Conservation (phyloP, 2,329 filamentous ascomycete species). For the Blastomyces parvus region DNA sequence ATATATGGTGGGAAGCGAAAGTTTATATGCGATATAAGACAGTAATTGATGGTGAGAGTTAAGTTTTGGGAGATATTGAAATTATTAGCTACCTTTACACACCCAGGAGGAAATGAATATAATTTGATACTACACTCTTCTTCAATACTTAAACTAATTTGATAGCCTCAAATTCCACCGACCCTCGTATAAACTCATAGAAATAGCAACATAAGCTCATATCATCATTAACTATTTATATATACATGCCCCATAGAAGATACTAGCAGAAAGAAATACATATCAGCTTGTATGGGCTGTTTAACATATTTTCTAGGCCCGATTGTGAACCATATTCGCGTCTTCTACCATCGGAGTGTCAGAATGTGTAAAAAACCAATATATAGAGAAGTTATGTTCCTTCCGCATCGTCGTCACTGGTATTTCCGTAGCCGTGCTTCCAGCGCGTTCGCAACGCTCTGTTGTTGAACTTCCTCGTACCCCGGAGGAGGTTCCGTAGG, state of each 20-base stretch:
- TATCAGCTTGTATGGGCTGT: background rate
- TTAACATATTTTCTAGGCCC: background rate
- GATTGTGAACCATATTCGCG: background rate
- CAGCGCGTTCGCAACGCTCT: constrained; percentile 63
- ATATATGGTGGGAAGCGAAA: background rate
- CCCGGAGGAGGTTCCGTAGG: constrained; percentile 73
- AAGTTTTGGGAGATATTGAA: background rate
- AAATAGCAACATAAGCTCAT: background rate
- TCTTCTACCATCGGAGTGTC: background rate
- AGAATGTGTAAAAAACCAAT: background rate
- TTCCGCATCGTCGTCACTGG: constrained; percentile 16
- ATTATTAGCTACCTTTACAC: background rate
- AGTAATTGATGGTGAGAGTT: background rate
- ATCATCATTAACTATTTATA: constrained; percentile 4
- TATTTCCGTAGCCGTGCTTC: constrained; percentile 46
- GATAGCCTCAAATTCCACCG: background rate
- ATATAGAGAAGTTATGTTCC: background rate
- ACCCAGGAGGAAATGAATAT: background rate
- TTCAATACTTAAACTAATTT: background rate
- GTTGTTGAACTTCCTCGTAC: constrained; percentile 84
- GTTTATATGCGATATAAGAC: background rate
- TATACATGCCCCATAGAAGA: background rate
- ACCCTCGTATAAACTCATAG: background rate
- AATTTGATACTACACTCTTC: no score
- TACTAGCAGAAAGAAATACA: background rate